phyloP scores from a whole-genome alignment of 371 early-diverging fungal species.

The Nosema granulosis region DNA sequence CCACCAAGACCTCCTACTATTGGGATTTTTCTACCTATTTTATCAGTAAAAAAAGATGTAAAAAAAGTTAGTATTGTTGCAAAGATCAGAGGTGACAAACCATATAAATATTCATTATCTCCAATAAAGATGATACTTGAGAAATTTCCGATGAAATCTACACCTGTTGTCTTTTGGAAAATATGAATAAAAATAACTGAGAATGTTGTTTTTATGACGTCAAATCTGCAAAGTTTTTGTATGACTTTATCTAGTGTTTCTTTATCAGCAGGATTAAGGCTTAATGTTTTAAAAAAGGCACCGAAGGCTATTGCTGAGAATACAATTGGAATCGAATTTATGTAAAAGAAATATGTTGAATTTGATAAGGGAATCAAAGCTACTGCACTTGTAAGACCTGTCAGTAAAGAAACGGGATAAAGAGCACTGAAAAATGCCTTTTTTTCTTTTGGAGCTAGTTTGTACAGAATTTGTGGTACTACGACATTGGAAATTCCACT shows the following conservation, averaged over 20 bases:
- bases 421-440: neutral
- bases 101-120: neutral
- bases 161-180: neutral
- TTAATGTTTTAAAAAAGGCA: neutral
- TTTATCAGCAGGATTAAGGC: neutral
- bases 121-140: neutral
- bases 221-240: neutral
- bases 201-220: neutral
- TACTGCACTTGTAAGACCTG: neutral
- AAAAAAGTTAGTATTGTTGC: neutral
- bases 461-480: neutral
- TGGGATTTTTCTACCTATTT: neutral
- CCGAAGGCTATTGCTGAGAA: neutral
- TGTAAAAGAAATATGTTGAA: neutral
- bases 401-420: neutral
- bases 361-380: neutral
- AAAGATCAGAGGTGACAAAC: neutral
- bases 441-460: neutral
- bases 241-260: neutral
- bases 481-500: neutral
- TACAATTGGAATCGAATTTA: neutral
- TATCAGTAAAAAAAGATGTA: neutral
- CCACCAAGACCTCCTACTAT: neutral
- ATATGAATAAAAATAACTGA: neutral
- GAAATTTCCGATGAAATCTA: neutral